Base-by-base conservation (phyloP, 331 rosid genomes). In the Malus hybrid region DNA sequence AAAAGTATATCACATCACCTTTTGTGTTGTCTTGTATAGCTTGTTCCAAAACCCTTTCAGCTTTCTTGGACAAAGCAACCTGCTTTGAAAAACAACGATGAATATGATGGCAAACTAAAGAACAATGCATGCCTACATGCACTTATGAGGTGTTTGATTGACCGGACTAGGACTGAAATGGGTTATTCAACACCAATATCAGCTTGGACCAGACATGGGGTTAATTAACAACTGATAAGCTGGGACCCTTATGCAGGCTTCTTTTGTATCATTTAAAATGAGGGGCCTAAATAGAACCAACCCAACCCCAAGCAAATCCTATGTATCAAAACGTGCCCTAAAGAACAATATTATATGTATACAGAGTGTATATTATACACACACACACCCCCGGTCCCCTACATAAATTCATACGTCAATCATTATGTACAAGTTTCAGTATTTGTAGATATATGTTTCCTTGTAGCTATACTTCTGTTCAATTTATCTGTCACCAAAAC, bases 1-100 rank as follows among this genome's bases (percentile, higher is more conserved):
- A 94, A 80, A 92, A 94, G 82, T 92, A 94, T 20, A 94, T 78
- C 44, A 86, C 90, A 72, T 94, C 97, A 69, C 97, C 96, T 75
- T 68, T 84, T 18, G 77, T 65, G 82, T 83, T 85, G 68, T 85
- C 85, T 66, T 78, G 88, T 80, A 90, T 87, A 73, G 79, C 85
- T 86, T 90, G 86, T 77, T 87, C 92, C 90, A 94, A 79, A 64
- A 83, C 86, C 77, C 57, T 80, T 79, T 89, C 93, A 71, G 97
- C 96, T 68, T 76, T 87, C 7, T 18, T 71, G 36, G 93, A 90
- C 84, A 94, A 74, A 26, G 96, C 84, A 26, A 81, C 97, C 97
- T 92, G 89, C 75, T 68, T 80, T 62, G 63, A 78, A 87, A 77
- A 84, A 75, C 52, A 58, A 71, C 14, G 68, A 68, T 48, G 52